phyloP scores from a whole-genome alignment of 257 asterid genomes.

The Rehmannia glutinosa region DNA sequence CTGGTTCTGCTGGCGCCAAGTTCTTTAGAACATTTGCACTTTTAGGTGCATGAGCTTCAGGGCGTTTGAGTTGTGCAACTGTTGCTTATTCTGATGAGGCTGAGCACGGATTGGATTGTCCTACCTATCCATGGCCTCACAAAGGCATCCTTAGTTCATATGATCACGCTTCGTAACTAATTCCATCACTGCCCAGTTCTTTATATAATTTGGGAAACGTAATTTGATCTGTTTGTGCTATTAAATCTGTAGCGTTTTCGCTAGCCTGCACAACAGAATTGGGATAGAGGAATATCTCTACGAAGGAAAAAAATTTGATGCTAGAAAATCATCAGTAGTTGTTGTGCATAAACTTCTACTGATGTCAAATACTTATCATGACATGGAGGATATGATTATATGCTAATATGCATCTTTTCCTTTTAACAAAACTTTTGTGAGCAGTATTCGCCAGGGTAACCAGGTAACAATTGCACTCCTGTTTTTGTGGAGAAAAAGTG shows the following conservation, averaged over 20 bases:
- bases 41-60: slow-evolving; percentile 54
- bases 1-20: slow-evolving; percentile 29
- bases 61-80: slow-evolving; percentile 44
- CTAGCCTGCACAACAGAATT: neutral
- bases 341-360: neutral
- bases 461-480: too few species aligned
- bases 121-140: slow-evolving; percentile 72
- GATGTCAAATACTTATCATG: neutral
- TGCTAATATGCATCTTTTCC: neutral
- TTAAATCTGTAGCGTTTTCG: neutral
- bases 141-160: slow-evolving; percentile 62
- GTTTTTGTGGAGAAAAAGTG: too few species aligned
- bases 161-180: slow-evolving; percentile 67
- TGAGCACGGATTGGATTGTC: slow-evolving; percentile 56
- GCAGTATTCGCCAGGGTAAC: too few species aligned
- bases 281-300: neutral
- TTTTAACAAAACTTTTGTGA: too few species aligned
- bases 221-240: neutral
- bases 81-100: slow-evolving; percentile 59
- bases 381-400: too few species aligned
- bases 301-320: neutral
- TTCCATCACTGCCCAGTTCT: neutral
- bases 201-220: neutral
- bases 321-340: neutral
- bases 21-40: slow-evolving; percentile 36